phyloP scores from a whole-genome alignment of 495 filamentous ascomycete genomes.

The Corynascus novoguineensis region DNA sequence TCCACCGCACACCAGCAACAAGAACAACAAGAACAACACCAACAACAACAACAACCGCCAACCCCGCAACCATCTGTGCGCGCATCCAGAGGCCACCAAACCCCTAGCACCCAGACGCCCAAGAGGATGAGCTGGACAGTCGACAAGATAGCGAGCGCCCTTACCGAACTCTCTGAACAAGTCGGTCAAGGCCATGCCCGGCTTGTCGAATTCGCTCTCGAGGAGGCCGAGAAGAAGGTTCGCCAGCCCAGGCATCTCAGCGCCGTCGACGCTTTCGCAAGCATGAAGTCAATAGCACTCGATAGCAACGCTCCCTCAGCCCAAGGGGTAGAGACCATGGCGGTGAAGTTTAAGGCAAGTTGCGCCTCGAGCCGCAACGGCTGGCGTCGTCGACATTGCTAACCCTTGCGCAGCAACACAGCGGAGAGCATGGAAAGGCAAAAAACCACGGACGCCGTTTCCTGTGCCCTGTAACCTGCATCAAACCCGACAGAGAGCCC shows the following conservation, averaged over 20 bases:
- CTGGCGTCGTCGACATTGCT: background rate
- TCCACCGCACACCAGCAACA: background rate
- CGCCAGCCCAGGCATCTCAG: constrained; percentile 32
- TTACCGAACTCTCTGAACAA: constrained; percentile 27
- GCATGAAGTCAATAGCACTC: constrained; percentile 27
- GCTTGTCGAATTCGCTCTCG: constrained; percentile 35
- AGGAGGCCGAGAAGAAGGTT: constrained; percentile 36
- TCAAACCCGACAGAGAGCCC: constrained; percentile 36
- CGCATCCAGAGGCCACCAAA: constrained; percentile 19
- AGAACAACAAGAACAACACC: too few species aligned
- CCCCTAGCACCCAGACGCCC: constrained; percentile 31
- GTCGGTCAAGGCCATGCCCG: constrained; percentile 35
- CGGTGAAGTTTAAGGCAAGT: constrained; percentile 40
- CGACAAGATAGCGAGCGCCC: constrained; percentile 30
- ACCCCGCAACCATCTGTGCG: constrained; percentile 12
- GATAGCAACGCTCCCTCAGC: constrained; percentile 16
- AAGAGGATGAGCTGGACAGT: constrained; percentile 34
- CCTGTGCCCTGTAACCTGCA: constrained; percentile 31
- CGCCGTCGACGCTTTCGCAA: constrained; percentile 36
- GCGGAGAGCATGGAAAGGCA: constrained; percentile 31
- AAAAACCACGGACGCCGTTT: constrained; percentile 33
- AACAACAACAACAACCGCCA: too few species aligned
- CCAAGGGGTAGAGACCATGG: constrained; percentile 22
- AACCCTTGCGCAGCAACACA: constrained; percentile 25
- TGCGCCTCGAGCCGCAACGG: background rate